Base-by-base conservation (phyloP, 805 yeast species). In the Metschnikowia gelsemii region DNA sequence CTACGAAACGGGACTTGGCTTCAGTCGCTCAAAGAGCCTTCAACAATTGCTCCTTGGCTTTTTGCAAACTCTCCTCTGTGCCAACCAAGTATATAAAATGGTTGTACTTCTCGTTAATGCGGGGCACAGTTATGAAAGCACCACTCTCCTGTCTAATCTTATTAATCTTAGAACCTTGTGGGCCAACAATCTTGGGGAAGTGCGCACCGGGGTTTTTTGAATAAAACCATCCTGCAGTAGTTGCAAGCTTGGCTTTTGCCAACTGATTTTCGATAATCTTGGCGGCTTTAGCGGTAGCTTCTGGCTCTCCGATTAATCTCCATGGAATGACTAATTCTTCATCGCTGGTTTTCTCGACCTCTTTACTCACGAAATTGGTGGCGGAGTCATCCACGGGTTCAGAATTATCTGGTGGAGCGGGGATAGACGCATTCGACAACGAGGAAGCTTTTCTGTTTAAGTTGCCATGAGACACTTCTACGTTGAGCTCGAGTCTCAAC, bases 111-210 rank as follows among this genome's bases (percentile, higher is more conserved):
- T 80, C 84, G 34, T 61, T 62, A 33, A 66, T 65, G 61, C 79
- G 78, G 51, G 93, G 95, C 40, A 85, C 79, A 36, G 72, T 70
- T 47, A 86, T 76, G 43, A 76, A 71, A 27, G 84, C 72, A 14
- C 76, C 78, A 16, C 84, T 69, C 43, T 72, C 66, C 20, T 68
- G 66, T 67, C 93, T 80, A 45, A 87, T 73, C 49, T 66, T 65
- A 54, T 75, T 79, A 57, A 87, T 70, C 47, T 76, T 79, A 25
- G 80, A 64, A 34, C 96, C 96, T 51, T 78, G 82, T 12, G 87
- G 80, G 7, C 96, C 96, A 49, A 88, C 77, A 39, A 87, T 70
- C 58, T 72, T 76, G 43, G 83, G 75, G 61, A 84, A 83, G 29
- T 47, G 51, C 20, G 63, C 57, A 11, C 79, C 63, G 20, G 72